Evolutionary conservation across 192 early-diverging fungal species (phyloP), one percentile per base, ranked within the genome.

Genomic region (Rhizophagus prolifer): DNA sequence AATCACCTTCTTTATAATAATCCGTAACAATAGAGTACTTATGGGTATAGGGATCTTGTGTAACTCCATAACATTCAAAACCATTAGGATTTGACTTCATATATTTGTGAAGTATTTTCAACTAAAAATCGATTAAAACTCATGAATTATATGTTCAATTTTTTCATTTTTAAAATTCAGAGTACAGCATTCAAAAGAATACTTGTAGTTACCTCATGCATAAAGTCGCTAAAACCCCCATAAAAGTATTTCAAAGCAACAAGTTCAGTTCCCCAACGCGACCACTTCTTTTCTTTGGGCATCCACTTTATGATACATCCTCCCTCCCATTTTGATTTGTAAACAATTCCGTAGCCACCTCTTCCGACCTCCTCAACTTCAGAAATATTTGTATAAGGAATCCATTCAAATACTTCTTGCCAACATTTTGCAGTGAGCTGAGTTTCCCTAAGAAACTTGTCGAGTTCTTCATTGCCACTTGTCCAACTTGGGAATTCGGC

Each of bases 1-100:
- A 60, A 58, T 82, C 78, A 1, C 82, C 82, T 34, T 78, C 66
- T 16, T 79, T 76, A 13, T 66, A 77, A 46, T 79, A 78, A 16
- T 80, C 77, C 74, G 81, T 83, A 12, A 83, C 80, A 76, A 83
- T 80, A 77, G 81, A 75, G 25, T 81, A 41, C 16, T 81, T 79
- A 9, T 80, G 67, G 0, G 82, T 83, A 16, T 69, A 68, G 54
- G 80, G 77, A 46, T 80, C 76, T 16, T 77, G 77, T 59, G 82
- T 83, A n/a, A 83, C 28, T 3, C 79, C 82, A 64, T 83, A 80
- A 44, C 78, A 70, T 25, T 41, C 62, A 16, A 46, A 70, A 0
- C 34, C 34, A 23, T 7, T 14, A 14, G 30, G 14, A 16, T 64
- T 64, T 16, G 34, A 4, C 19, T 64, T 30, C 25, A 9, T 12